A percentile compares a stretch with the other conserved stretches of the same genome.
Evolutionary conservation across 345 rosid species (phyloP).

Genomic region (Turritis glabra): DNA sequence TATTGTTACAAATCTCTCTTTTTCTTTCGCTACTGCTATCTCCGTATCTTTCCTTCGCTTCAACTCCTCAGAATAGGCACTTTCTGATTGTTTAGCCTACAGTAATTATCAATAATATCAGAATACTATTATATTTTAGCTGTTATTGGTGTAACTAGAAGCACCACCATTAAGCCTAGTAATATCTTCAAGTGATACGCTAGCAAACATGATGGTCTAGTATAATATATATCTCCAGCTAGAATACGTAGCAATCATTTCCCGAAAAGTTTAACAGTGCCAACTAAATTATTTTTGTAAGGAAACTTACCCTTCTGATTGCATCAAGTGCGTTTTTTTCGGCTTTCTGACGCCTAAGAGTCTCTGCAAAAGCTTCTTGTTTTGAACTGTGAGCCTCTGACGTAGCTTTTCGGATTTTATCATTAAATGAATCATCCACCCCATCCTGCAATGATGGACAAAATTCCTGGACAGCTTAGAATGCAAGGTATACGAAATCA

Average conservation of each 20-base stretch:
- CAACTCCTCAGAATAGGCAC: conserved; percentile 53
- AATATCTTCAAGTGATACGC: conserved; percentile 8
- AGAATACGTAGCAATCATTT: conserved; percentile 7
- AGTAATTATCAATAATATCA: conserved; percentile 12
- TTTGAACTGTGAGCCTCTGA: conserved; percentile 62
- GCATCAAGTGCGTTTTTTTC: conserved; percentile 71
- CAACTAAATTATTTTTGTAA: conserved; percentile 5
- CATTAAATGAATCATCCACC: conserved; percentile 48
- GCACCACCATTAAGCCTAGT: background rate
- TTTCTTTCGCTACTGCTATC: conserved; percentile 58
- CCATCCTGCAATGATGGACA: conserved; percentile 56
- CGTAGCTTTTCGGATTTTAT: conserved; percentile 58
- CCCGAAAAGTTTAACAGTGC: background rate
- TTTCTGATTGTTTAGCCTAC: conserved; percentile 67
- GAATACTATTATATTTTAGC: background rate
- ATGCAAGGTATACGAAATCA: conserved; percentile 9
- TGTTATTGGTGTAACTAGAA: conserved; percentile 5
- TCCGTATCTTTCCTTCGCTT: conserved; percentile 70
- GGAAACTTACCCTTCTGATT: conserved; percentile 58
- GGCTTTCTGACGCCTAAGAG: conserved; percentile 59
- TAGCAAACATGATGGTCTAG: conserved; percentile 19
- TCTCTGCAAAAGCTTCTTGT: conserved; percentile 64
- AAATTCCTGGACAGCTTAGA: conserved; percentile 9
- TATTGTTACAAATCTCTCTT: conserved; percentile 53
- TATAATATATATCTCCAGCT: conserved; percentile 11